Percentiles rank a stretch among this genome's conserved stretches.
Evolutionary conservation across 306 rosid genomes (phyloP).

Genomic region (Ammopiptanthus mongolicus): DNA sequence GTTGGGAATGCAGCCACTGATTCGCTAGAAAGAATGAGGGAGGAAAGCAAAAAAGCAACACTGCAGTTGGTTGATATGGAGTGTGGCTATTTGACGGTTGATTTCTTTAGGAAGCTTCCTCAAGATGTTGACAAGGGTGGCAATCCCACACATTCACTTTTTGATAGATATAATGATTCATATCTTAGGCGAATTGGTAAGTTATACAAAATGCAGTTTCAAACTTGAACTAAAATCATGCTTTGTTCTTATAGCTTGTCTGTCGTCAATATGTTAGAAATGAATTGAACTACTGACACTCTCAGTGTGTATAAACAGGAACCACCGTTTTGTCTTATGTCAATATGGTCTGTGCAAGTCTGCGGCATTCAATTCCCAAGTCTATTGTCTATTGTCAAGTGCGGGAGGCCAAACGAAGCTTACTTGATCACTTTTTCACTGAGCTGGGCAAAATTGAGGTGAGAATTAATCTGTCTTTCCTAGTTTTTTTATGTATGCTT

Average conservation of each 20-base stretch:
- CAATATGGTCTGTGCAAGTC: slow-evolving; percentile 72
- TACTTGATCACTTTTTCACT: slow-evolving; percentile 77
- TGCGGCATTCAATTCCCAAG: slow-evolving; percentile 89
- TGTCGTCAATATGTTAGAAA: neutral
- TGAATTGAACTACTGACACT: neutral
- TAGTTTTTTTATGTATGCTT: neutral
- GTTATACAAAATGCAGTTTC: slow-evolving; percentile 14
- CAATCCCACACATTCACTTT: slow-evolving; percentile 90
- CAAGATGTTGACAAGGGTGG: slow-evolving; percentile 97
- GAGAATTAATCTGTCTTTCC: slow-evolving; percentile 1
- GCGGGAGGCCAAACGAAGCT: slow-evolving; percentile 86
- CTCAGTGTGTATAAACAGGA: slow-evolving; percentile 40
- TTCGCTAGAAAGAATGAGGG: slow-evolving; percentile 83
- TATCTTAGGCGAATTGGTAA: slow-evolving; percentile 84
- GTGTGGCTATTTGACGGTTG: slow-evolving; percentile 81
- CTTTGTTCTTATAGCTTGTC: neutral
- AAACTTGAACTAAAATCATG: neutral
- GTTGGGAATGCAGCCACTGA: slow-evolving; percentile 81
- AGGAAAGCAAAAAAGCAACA: slow-evolving; percentile 86
- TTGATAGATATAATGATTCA: slow-evolving; percentile 88
- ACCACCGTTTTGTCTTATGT: slow-evolving; percentile 80
- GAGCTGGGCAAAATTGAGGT: slow-evolving; percentile 91
- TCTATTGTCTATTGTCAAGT: slow-evolving; percentile 90
- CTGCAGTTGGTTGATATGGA: slow-evolving; percentile 90
- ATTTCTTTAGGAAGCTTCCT: slow-evolving; percentile 94